phyloP scores from a whole-genome alignment of 306 rosid species.

The Trifolium fragiferum region DNA sequence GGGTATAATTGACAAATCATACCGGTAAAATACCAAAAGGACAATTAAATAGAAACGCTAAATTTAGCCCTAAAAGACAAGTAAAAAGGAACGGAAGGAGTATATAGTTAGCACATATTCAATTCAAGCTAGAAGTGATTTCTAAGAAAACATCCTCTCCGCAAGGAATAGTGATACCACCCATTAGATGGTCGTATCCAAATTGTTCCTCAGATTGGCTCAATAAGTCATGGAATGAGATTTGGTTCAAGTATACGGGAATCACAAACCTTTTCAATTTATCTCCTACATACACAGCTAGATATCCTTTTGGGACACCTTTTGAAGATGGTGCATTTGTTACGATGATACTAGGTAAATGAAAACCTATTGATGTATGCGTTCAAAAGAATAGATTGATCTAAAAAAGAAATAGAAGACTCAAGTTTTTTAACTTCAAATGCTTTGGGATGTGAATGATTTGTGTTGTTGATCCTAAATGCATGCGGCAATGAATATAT shows the following conservation, averaged over 20 bases:
- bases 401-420: background rate
- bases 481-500: background rate
- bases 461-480: slow-evolving; percentile 31
- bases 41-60: too few relatives aligned
- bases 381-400: background rate
- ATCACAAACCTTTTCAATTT: slow-evolving; percentile 17
- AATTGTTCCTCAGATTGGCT: slow-evolving; percentile 45
- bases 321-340: slow-evolving; percentile 30
- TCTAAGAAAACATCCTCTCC: slow-evolving; percentile 37
- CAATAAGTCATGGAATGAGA: slow-evolving; percentile 50
- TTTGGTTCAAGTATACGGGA: slow-evolving; percentile 46
- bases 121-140: slow-evolving; percentile 38
- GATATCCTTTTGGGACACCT: slow-evolving; percentile 53
- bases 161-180: slow-evolving; percentile 60
- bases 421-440: background rate
- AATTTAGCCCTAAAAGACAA: too few relatives aligned
- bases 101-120: background rate
- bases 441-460: slow-evolving; percentile 5
- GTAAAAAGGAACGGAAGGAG: too few relatives aligned
- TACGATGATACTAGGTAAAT: slow-evolving; percentile 40
- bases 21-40: too few relatives aligned
- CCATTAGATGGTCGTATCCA: slow-evolving; percentile 56
- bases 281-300: slow-evolving; percentile 59
- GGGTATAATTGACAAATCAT: too few relatives aligned
- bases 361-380: slow-evolving; percentile 40